Evolutionary conservation across 257 asterid species (phyloP).

Genomic region (Scutellaria galericulata): DNA sequence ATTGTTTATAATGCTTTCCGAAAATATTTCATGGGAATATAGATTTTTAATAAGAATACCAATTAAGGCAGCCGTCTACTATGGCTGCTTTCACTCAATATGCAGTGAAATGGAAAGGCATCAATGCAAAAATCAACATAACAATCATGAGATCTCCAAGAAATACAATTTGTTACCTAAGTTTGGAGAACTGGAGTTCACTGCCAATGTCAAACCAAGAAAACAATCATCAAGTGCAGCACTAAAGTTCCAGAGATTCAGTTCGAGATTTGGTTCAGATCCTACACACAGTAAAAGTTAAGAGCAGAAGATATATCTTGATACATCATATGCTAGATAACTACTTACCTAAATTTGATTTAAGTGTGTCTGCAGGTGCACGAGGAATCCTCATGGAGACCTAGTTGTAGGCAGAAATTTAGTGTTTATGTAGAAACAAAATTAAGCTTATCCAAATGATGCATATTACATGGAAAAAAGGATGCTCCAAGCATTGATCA

Average conservation of each 20-base stretch:
- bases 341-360: conserved; percentile 59
- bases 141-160: background rate
- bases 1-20: background rate
- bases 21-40: background rate
- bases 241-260: conserved; percentile 87
- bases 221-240: conserved; percentile 67
- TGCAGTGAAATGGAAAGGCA: conserved; percentile 11
- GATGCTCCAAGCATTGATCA: conserved; percentile 84
- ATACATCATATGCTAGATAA: conserved; percentile 31
- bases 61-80: background rate
- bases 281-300: conserved; percentile 46
- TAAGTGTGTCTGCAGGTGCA: conserved; percentile 58
- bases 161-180: conserved; percentile 50
- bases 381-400: conserved; percentile 62
- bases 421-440: conserved; percentile 30
- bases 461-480: conserved; percentile 71
- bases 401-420: conserved; percentile 50
- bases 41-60: no score
- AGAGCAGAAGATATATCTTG: conserved; percentile 27
- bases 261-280: conserved; percentile 86
- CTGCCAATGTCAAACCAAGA: conserved; percentile 90
- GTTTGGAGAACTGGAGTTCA: conserved; percentile 70
- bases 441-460: conserved; percentile 19
- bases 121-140: background rate
- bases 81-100: conserved; percentile 3